Base-by-base conservation (phyloP, 108 stramenopile species). In the Discostella stelligeroides region DNA sequence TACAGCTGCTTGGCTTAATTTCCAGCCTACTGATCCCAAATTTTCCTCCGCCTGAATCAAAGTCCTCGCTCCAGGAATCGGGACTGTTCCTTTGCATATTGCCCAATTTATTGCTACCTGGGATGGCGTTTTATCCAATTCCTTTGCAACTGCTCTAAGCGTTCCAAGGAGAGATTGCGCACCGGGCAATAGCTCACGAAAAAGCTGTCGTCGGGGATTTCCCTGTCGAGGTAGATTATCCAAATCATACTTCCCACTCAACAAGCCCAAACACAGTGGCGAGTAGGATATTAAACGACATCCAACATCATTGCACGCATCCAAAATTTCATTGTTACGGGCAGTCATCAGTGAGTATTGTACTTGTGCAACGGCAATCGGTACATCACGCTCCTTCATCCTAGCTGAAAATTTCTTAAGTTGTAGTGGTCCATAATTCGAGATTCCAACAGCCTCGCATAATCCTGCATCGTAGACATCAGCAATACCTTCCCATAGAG, bases 21-120 rank as follows among this genome's bases (percentile, higher is more conserved):
- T 76, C 88, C 88, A 96, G 9, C 88, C 88, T 34, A 84, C 79
- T 10, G 82, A 78, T 14, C 79, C 85, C 27, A 91, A 43, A 63
- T 91, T 92, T 66, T 91, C 91, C 57, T 77, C 48, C 15, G 91
- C 95, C 75, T 86, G 84, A 45, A 47, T 25, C 40, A 88, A 48
- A 20, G 80, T 93, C 18, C 92, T 76, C 15, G 73, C 82, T 9
- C 95, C 95, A 21, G 90, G 87, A 41, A 96, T 91, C 5, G 95
- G 95, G 9, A 96, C 88, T 0, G 89, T 89, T 8, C 88, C 91
- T 66, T 93, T 92, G 70, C 86, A 84, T 29, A 92, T 82, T n/a
- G 86, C 86, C 95, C 95, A 96, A 67, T 96, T 96, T 55, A 96
- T 90, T 23, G 92, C 95, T 9, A 96, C 88, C 82, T 96, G 95